Evolutionary conservation across 75 land plant species (phyloP), one percentile per base, ranked within the genome.

Genomic region (Cryptomeria japonica): DNA sequence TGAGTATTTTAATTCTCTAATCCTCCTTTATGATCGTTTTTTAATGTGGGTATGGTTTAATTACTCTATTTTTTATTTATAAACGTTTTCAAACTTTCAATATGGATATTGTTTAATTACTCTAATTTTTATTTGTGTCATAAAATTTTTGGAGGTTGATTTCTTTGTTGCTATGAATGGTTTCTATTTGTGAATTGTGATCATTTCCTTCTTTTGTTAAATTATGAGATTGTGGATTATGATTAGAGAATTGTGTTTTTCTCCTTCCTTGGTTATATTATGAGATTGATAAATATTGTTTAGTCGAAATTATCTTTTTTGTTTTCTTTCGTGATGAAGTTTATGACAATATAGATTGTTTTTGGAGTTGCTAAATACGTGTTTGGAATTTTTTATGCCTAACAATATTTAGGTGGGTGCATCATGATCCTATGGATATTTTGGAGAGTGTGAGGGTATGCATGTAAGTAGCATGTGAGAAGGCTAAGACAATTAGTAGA

Each of bases 391-490:
- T 28, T 41, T 2, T 28, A n/a, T 25, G 55, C 8, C 87, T 85
- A 31, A 78, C 0, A 41, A 11, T 47, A 61, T 9, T 31, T 86
- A 98, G 99, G 89, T 96, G 99, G 99, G 99, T 97, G 89, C 99
- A 97, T 91, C 99, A 98, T 90, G 94, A 97, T 90, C 99, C 99
- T 5, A 88, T 95, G 94, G 99, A 98, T 87, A 97, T 98, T 47
- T 86, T 98, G 90, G 96, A 96, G 78, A 94, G 96, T 41, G 96
- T 94, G 84, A 90, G 90, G 85, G 88, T 88, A 34, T 95, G 97
- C 88, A 95, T 96, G 72, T 92, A 93, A 14, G 94, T 89, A 88
- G 95, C 97, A 0, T 1, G 93, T 0, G 94, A 93, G 83, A 96
- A 97, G 93, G 97, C 95, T 1, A 93, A 94, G 0, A 94, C 92